Evolutionary conservation across 495 filamentous ascomycete genomes (phyloP).

Genomic region (Penicillium longicatenatum): DNA sequence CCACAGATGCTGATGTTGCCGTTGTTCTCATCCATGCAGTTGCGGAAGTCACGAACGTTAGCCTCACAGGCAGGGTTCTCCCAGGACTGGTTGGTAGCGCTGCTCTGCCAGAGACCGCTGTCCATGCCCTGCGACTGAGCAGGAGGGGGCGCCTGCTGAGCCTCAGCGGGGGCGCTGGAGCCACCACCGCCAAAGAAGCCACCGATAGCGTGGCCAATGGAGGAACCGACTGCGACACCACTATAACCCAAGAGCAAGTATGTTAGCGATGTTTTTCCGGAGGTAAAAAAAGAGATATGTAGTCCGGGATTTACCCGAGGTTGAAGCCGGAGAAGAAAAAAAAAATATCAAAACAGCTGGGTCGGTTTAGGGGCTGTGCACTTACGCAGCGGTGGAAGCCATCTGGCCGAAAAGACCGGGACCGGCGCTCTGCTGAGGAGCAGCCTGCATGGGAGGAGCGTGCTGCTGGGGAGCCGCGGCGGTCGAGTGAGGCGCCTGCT

Average conservation of each 20-base stretch:
- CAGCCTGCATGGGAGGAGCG: conserved; percentile 47
- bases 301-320: conserved; percentile 18
- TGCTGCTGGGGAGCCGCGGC: conserved; percentile 59
- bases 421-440: conserved; percentile 57
- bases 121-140: conserved; percentile 48
- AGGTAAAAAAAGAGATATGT: background rate
- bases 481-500: conserved; percentile 60
- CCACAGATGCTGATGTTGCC: conserved; percentile 94
- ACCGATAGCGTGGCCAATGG: conserved; percentile 92
- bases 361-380: background rate
- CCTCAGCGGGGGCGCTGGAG: conserved; percentile 57
- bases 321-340: background rate
- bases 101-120: conserved; percentile 54
- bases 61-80: conserved; percentile 65
- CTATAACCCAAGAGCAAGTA: conserved; percentile 55
- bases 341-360: background rate
- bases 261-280: conserved; percentile 10
- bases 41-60: conserved; percentile 83
- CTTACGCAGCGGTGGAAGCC: conserved; percentile 84
- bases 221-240: conserved; percentile 92
- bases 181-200: conserved; percentile 77
- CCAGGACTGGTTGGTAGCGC: conserved; percentile 50
- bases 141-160: conserved; percentile 45
- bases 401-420: conserved; percentile 83
- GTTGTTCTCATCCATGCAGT: conserved; percentile 91